A percentile compares a stretch with the other conserved stretches of the same genome.
phyloP scores from a whole-genome alignment of 495 filamentous ascomycete genomes.

The Astrothelium subdiscretum region DNA sequence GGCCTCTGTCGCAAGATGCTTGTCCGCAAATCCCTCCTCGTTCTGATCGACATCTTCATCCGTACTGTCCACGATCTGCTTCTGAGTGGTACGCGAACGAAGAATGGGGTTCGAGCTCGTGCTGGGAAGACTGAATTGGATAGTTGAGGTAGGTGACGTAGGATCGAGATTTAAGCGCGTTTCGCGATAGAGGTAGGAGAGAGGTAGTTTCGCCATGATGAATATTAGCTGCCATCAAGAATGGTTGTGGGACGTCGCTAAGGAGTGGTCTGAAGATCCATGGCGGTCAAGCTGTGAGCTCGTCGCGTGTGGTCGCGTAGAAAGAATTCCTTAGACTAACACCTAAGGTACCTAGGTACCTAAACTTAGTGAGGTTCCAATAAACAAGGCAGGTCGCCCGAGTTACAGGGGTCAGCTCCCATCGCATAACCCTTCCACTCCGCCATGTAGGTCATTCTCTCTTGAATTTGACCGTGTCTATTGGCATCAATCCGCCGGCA shows the following conservation, averaged over 20 bases:
- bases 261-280: background rate
- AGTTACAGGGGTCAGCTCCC: background rate
- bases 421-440: too few species aligned
- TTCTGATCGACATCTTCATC: constrained; percentile 45
- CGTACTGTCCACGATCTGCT: constrained; percentile 28
- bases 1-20: constrained; percentile 63
- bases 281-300: background rate
- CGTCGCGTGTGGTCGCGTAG: background rate
- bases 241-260: background rate
- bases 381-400: background rate
- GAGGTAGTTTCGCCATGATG: constrained; percentile 22
- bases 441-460: too few species aligned
- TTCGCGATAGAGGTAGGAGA: constrained; percentile 59
- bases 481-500: too few species aligned
- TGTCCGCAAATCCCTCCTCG: constrained; percentile 59
- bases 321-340: too few species aligned
- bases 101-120: constrained; percentile 25
- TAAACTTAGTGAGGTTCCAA: too few species aligned
- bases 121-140: constrained; percentile 62
- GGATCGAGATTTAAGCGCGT: constrained; percentile 73
- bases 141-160: constrained; percentile 51
- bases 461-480: too few species aligned
- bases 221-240: background rate
- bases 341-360: too few species aligned
- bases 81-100: constrained; percentile 18